These are phyloP conservation scores for Calonectria pseudoreteaudii DNA, from an alignment of 2,329 filamentous ascomycete genomes.

Conservation along the genomic window DNA sequence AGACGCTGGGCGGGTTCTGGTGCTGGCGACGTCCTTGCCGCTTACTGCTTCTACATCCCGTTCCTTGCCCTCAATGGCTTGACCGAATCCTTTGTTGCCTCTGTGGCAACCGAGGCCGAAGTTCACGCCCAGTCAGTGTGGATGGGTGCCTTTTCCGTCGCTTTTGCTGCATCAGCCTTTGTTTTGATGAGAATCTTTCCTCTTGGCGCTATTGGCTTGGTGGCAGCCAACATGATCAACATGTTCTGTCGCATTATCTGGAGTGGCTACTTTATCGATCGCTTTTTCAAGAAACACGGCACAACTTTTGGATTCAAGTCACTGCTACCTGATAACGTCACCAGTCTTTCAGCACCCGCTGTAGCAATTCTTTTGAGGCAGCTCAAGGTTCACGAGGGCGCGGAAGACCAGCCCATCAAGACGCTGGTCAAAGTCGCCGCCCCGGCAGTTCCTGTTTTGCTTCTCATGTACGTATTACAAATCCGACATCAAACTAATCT, in stretches of 20 bases:
- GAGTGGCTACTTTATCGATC: conserved; percentile 78
- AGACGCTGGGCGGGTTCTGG: conserved; percentile 79
- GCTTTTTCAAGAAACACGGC: conserved; percentile 67
- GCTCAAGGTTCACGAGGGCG: conserved; percentile 39
- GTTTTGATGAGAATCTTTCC: conserved; percentile 76
- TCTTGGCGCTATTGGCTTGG: conserved; percentile 82
- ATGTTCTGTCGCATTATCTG: conserved; percentile 88
- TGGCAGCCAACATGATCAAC: conserved; percentile 89
- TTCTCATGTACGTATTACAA: conserved; percentile 68
- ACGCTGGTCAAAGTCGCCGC: conserved; percentile 61
- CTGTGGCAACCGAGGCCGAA: conserved; percentile 80
- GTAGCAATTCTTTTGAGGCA: conserved; percentile 43
- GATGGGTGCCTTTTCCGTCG: conserved; percentile 85
- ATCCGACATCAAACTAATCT: conserved; percentile 32
- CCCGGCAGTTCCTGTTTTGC: conserved; percentile 63
- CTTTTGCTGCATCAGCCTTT: conserved; percentile 81
- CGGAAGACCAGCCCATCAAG: conserved; percentile 43
- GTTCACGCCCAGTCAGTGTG: conserved; percentile 82
- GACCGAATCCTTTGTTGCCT: conserved; percentile 91
- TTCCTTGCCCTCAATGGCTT: conserved; percentile 93
- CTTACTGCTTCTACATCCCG: conserved; percentile 93
- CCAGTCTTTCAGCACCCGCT: conserved; percentile 39
- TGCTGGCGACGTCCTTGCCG: conserved; percentile 78
- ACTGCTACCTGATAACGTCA: conserved; percentile 44
- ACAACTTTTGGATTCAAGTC: conserved; percentile 43